Percentiles rank a stretch among this genome's conserved stretches.
phyloP scores from a whole-genome alignment of 768 basidiomycete species.

The Amanita rubescens region DNA sequence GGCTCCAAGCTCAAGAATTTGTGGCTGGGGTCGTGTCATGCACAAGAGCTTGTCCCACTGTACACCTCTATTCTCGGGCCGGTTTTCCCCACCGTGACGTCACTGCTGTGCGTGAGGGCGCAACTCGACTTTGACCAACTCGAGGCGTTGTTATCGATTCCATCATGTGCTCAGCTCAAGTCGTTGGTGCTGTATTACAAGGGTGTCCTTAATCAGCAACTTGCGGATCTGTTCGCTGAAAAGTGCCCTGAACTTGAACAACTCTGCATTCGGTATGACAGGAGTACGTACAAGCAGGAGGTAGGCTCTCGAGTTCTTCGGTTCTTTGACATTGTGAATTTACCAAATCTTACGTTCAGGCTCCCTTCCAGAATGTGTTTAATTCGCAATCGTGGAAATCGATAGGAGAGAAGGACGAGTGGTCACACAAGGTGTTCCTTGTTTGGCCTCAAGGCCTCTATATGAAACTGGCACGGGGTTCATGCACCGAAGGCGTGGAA shows the following conservation, averaged over 20 bases:
- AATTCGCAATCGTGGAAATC: constrained; percentile 1
- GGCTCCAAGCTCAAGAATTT: neutral
- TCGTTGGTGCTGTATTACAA: neutral
- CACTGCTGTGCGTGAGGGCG: neutral
- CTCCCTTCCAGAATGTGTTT: neutral
- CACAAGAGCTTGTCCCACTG: neutral
- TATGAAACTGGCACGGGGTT: constrained; percentile 2
- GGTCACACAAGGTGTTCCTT: constrained; percentile 2
- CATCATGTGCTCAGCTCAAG: neutral
- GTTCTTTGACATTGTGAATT: neutral
- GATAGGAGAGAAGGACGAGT: neutral
- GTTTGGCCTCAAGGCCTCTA: constrained; percentile 1
- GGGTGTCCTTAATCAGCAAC: neutral
- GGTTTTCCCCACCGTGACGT: neutral
- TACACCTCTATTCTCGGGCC: constrained; percentile 1
- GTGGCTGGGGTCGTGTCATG: constrained; percentile 5
- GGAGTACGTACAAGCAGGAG: constrained; percentile 5
- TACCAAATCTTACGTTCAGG: neutral
- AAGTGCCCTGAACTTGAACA: constrained; percentile 3
- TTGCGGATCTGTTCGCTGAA: neutral
- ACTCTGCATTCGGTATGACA: constrained; percentile 3
- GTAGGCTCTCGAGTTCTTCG: neutral
- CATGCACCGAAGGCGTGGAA: neutral
- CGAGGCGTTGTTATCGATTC: neutral
- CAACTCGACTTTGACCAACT: constrained; percentile 1